Percentiles rank a stretch among this genome's conserved stretches.
Evolutionary conservation across 2,329 filamentous ascomycete genomes (phyloP).

Genomic region (Elsinoe fawcettii): DNA sequence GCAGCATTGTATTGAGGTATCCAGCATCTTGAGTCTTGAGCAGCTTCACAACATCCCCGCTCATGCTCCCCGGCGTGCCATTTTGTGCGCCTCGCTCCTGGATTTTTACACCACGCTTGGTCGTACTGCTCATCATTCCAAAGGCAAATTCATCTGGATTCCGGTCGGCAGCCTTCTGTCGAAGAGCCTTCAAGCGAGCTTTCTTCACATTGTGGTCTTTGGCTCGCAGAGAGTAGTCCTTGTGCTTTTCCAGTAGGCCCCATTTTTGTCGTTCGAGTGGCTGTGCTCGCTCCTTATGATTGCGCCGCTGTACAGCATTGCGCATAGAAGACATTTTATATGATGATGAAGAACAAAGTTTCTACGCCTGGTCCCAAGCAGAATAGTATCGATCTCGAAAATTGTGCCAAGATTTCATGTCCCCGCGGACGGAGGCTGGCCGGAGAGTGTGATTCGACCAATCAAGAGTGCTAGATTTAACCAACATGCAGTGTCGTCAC

Average conservation of each 20-base stretch:
- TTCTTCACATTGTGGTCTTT: constrained; percentile 57
- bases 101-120: constrained; percentile 39
- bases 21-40: constrained; percentile 59
- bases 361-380: neutral
- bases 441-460: neutral
- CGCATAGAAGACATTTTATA: constrained; percentile 49
- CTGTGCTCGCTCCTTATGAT: constrained; percentile 85
- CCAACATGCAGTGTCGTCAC: neutral
- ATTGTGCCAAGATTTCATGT: neutral
- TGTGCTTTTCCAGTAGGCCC: constrained; percentile 93
- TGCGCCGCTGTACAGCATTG: constrained; percentile 65
- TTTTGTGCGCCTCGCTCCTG: constrained; percentile 40
- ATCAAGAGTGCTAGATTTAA: neutral
- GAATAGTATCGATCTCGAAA: neutral
- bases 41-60: constrained; percentile 52
- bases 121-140: constrained; percentile 51
- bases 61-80: constrained; percentile 29
- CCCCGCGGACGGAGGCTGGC: neutral
- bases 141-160: constrained; percentile 62
- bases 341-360: neutral
- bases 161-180: constrained; percentile 51
- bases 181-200: constrained; percentile 50
- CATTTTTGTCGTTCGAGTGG: constrained; percentile 74
- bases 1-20: constrained; percentile 52
- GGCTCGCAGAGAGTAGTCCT: constrained; percentile 62